phyloP scores from a whole-genome alignment of 768 basidiomycete genomes.

The Mycena venus region DNA sequence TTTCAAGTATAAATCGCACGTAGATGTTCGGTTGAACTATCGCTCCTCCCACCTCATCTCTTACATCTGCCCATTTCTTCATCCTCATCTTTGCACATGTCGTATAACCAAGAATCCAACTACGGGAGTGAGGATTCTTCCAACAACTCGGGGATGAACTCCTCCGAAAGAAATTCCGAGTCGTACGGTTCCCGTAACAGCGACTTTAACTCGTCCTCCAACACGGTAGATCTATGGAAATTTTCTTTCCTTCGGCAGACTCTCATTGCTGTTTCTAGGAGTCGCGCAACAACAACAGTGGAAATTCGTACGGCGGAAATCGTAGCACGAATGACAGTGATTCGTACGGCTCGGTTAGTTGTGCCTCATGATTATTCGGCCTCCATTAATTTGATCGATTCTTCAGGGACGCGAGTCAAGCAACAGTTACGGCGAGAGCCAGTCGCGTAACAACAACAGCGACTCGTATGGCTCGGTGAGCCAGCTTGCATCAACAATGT shows the following conservation, averaged over 20 bases:
- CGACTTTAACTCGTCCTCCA: background rate
- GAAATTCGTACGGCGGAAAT: constrained; percentile 32
- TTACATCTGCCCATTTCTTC: too few relatives aligned
- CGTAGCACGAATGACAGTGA: too few relatives aligned
- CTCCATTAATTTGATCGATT: background rate
- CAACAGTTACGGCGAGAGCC: constrained; percentile 35
- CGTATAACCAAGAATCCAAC: too few relatives aligned
- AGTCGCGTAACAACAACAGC: constrained; percentile 11
- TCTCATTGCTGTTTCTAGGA: background rate
- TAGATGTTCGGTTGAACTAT: too few relatives aligned
- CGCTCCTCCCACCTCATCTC: too few relatives aligned
- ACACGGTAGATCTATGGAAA: too few relatives aligned
- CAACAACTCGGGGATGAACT: too few relatives aligned
- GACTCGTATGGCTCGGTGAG: constrained; percentile 34
- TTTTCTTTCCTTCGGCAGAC: background rate
- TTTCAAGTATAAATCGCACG: too few relatives aligned
- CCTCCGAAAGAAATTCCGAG: too few relatives aligned
- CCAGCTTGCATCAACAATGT: background rate
- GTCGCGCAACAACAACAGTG: constrained; percentile 24
- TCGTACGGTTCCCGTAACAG: background rate
- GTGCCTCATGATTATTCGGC: background rate
- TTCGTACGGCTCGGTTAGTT: background rate
- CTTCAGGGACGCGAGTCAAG: constrained; percentile 23
- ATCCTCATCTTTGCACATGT: too few relatives aligned
- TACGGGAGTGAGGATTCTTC: too few relatives aligned